Evolutionary conservation across 2,329 filamentous ascomycete species (phyloP), one percentile per base, ranked within the genome.

Genomic region (Xylariaceae sp.): DNA sequence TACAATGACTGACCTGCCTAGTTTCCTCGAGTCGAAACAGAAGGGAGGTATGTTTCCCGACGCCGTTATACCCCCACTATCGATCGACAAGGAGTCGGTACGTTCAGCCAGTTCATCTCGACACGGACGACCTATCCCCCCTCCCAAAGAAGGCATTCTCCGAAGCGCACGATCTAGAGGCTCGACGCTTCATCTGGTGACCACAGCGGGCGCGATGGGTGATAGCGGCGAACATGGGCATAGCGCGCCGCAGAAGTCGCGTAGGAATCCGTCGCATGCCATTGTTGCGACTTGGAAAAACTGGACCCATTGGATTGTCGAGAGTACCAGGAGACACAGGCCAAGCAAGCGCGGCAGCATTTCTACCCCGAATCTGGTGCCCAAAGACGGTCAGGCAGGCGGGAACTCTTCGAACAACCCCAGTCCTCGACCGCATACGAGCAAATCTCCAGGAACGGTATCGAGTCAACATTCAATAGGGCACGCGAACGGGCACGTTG

Each of bases 111-210:
- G 89, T 68, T 91, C 91, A 10, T 92, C 90, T 35, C 80, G 88
- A 61, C 86, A 89, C 62, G 86, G 90, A 52, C 88, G 82, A 44
- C 85, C 92, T 4, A 80, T 90, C 47, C 90, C 89, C 8, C 93
- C 93, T 48, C 92, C 93, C 1, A 97, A 97, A 72, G 92, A 97
- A 71, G 84, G 85, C 11, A 75, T 85, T 9, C 73, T 88, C 58
- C 79, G 85, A 65, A 86, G 85, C 63, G 85, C 89, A 60, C 81
- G 88, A 67, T 89, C 89, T 65, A 82, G 90, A 61, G 89, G 90
- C 49, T 96, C 92, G 66, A 94, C 91, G 64, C 81, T 97, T 37
- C 91, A 96, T 70, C 83, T 95, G 3, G 91, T 95, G 45, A 88
- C 89, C 8, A 86, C 84, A 0, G 78, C 79, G 5, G 82, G 84